Conservation (phyloP, 495 filamentous ascomycete species). For the Cairneyella variabilis region DNA sequence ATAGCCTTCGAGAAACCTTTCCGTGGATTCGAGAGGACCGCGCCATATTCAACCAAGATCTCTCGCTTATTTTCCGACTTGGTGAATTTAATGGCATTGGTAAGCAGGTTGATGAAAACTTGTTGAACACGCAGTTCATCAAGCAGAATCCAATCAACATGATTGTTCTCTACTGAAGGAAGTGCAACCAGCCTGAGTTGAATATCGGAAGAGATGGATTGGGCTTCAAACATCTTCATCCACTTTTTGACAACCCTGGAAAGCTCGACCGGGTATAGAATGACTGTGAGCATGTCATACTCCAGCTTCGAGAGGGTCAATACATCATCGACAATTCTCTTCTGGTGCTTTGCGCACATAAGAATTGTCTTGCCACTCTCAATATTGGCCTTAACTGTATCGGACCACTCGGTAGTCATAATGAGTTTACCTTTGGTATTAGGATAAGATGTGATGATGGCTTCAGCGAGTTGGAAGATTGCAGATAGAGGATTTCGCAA, state of each 20-base stretch:
- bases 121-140: slow-evolving; percentile 56
- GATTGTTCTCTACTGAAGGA: slow-evolving; percentile 39
- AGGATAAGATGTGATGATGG: slow-evolving; percentile 11
- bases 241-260: slow-evolving; percentile 41
- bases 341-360: slow-evolving; percentile 77
- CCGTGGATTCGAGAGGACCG: slow-evolving; percentile 32
- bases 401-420: neutral
- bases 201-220: slow-evolving; percentile 53
- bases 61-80: slow-evolving; percentile 10
- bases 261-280: slow-evolving; percentile 48
- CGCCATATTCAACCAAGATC: slow-evolving; percentile 44
- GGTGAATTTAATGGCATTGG: slow-evolving; percentile 60
- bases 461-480: slow-evolving; percentile 72
- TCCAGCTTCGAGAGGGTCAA: slow-evolving; percentile 58
- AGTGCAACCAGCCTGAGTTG: slow-evolving; percentile 46
- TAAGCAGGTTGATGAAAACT: slow-evolving; percentile 53
- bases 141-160: slow-evolving; percentile 52
- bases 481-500: slow-evolving; percentile 41
- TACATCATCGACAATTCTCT: slow-evolving; percentile 74
- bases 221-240: slow-evolving; percentile 70
- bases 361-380: slow-evolving; percentile 79
- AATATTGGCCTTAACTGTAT: slow-evolving; percentile 30
- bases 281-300: slow-evolving; percentile 50
- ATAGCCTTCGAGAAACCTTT: slow-evolving; percentile 29
- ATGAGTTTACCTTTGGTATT: slow-evolving; percentile 16